Percentiles rank a stretch among this genome's conserved stretches.
Evolutionary conservation across 345 rosid genomes (phyloP).

Genomic region (Barbarea vulgaris): DNA sequence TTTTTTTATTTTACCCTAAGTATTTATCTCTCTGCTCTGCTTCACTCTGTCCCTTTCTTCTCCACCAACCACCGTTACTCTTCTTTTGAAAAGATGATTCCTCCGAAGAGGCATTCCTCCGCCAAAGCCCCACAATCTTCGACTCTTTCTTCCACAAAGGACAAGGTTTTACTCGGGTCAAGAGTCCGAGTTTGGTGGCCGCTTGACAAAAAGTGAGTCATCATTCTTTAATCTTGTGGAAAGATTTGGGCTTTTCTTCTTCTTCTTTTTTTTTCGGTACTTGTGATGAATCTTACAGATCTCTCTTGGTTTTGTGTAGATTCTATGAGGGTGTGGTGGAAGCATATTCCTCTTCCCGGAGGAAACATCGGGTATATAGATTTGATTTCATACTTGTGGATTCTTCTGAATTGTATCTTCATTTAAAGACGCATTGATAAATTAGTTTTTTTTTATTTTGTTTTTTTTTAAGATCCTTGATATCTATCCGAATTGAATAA

Average conservation of each 20-base stretch:
- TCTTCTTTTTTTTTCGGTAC: no score
- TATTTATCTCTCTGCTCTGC: conserved; percentile 5
- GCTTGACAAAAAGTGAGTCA: conserved; percentile 20
- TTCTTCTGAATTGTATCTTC: conserved; percentile 14
- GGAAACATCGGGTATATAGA: conserved; percentile 30
- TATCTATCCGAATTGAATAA: conserved; percentile 12
- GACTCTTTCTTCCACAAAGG: not conserved
- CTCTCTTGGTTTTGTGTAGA: conserved; percentile 16
- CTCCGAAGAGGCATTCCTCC: conserved; percentile 12
- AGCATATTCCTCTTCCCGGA: not conserved
- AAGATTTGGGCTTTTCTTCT: not conserved
- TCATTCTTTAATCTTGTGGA: not conserved
- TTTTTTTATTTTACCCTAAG: not conserved
- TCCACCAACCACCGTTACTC: not conserved
- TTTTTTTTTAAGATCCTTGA: not conserved
- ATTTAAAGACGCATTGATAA: not conserved
- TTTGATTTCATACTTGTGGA: not conserved
- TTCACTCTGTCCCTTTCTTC: not conserved
- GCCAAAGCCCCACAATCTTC: conserved; percentile 11
- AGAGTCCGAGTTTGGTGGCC: conserved; percentile 41
- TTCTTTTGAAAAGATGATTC: conserved; percentile 23
- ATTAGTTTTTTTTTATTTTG: not conserved
- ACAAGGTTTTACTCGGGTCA: conserved; percentile 37
- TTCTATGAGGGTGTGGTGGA: conserved; percentile 34
- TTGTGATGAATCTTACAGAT: conserved; percentile 26